phyloP scores from a whole-genome alignment of 345 rosid species.

The Arabidopsis arenosa region DNA sequence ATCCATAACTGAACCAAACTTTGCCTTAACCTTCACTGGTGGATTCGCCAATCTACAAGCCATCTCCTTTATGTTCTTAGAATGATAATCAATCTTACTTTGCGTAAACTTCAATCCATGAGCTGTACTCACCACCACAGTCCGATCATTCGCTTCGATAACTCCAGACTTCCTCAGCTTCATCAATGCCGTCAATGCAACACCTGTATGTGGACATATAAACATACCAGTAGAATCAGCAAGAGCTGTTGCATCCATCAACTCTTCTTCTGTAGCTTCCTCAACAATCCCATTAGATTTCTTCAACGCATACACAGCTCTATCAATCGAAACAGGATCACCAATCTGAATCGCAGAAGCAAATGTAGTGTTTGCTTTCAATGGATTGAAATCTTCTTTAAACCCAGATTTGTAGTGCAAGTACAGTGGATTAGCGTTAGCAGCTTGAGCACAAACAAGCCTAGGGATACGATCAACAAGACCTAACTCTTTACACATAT shows the following conservation, averaged over 20 bases:
- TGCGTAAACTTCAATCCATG: constrained; percentile 88
- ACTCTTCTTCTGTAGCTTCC: constrained; percentile 83
- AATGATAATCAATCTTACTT: constrained; percentile 80
- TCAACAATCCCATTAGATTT: constrained; percentile 78
- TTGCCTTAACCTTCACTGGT: constrained; percentile 68
- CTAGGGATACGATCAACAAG: constrained; percentile 78
- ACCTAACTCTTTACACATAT: constrained; percentile 77
- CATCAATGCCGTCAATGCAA: constrained; percentile 76
- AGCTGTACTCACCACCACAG: constrained; percentile 87
- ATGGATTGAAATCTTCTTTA: constrained; percentile 61
- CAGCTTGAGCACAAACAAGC: constrained; percentile 88
- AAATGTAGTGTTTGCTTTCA: constrained; percentile 67
- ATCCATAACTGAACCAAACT: constrained; percentile 83
- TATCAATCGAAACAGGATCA: constrained; percentile 83
- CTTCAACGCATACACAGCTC: constrained; percentile 79
- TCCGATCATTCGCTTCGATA: constrained; percentile 63
- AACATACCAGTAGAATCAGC: constrained; percentile 96
- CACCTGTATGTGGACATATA: constrained; percentile 90
- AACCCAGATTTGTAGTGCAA: constrained; percentile 67
- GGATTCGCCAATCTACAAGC: constrained; percentile 78
- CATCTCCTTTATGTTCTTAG: constrained; percentile 69
- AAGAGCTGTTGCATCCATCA: constrained; percentile 86
- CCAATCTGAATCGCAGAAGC: constrained; percentile 94
- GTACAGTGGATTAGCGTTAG: constrained; percentile 88
- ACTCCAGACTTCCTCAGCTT: constrained; percentile 75